Evolutionary conservation across 805 yeast genomes (phyloP).

Genomic region (fission yeast (Schizosaccharomyces pombe)): DNA sequence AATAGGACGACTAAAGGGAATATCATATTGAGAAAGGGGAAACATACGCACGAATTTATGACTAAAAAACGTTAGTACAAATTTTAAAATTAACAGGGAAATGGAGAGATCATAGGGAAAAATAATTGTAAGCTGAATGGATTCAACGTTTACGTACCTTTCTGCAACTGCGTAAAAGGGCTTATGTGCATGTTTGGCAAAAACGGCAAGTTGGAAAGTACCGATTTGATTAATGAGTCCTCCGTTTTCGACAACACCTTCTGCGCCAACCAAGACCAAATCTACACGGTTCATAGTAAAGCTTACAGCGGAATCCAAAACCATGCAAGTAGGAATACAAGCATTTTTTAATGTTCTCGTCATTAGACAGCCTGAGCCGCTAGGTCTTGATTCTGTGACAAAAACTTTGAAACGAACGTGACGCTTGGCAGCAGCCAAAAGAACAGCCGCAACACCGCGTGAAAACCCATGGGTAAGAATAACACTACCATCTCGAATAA

Average conservation of each 20-base stretch:
- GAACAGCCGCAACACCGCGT: conserved; percentile 62
- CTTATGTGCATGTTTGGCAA: conserved; percentile 72
- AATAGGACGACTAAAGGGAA: conserved; percentile 34
- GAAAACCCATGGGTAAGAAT: conserved; percentile 78
- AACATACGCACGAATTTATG: conserved; percentile 92
- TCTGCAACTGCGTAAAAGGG: conserved; percentile 90
- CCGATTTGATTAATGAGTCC: conserved; percentile 91
- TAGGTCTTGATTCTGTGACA: conserved; percentile 82
- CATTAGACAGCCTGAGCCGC: conserved; percentile 49
- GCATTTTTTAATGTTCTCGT: conserved; percentile 39
- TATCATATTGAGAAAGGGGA: conserved; percentile 79
- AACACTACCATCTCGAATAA: conserved; percentile 79
- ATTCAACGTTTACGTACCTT: conserved; percentile 16
- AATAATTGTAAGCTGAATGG: no score
- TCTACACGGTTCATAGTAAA: conserved; percentile 75
- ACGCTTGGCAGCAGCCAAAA: conserved; percentile 53
- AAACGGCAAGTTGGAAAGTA: conserved; percentile 77
- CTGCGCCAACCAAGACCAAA: conserved; percentile 90
- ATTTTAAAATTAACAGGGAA: not conserved
- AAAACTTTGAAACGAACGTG: conserved; percentile 68
- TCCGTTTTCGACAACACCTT: conserved; percentile 96
- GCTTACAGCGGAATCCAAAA: conserved; percentile 86
- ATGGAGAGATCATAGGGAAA: no score
- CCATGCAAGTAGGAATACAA: conserved; percentile 68
- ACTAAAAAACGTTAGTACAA: conserved; percentile 13